Evolutionary conservation across 257 asterid genomes (phyloP).

Genomic region (Plectranthus barbatus): DNA sequence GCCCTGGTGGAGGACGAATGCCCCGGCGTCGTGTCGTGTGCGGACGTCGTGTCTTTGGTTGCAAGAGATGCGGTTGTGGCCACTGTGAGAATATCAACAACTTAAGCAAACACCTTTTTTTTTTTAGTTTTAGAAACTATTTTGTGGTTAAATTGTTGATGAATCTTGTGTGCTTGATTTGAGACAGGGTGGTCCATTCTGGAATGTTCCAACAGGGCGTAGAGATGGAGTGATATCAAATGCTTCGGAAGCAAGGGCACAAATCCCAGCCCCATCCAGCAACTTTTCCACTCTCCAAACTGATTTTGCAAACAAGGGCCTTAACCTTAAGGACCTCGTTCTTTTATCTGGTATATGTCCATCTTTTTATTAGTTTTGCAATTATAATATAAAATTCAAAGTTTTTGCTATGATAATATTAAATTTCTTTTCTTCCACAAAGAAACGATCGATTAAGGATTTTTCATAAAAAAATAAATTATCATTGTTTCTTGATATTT

Average conservation of each 20-base stretch:
- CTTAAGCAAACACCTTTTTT: neutral
- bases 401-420: too few relatives aligned
- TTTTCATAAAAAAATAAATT: too few relatives aligned
- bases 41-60: slow-evolving; percentile 36
- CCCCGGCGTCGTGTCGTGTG: slow-evolving; percentile 49
- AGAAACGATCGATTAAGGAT: too few relatives aligned
- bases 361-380: too few relatives aligned
- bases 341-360: slow-evolving; percentile 30
- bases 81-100: slow-evolving; percentile 14
- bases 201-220: slow-evolving; percentile 50
- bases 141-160: neutral
- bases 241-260: slow-evolving; percentile 30
- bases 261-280: slow-evolving; percentile 34
- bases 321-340: slow-evolving; percentile 36
- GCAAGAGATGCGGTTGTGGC: slow-evolving; percentile 41
- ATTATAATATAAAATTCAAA: too few relatives aligned
- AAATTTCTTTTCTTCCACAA: too few relatives aligned
- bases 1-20: slow-evolving; percentile 33
- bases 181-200: slow-evolving; percentile 44
- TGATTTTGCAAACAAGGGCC: slow-evolving; percentile 42
- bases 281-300: slow-evolving; percentile 36
- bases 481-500: too few relatives aligned
- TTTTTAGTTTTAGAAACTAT: neutral
- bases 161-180: neutral
- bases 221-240: slow-evolving; percentile 39